Percentiles rank a stretch among this genome's conserved stretches.
These are phyloP conservation scores for Pestalotiopsis sp. DNA, from an alignment of 2,329 filamentous ascomycete genomes.

Conservation along the genomic window DNA sequence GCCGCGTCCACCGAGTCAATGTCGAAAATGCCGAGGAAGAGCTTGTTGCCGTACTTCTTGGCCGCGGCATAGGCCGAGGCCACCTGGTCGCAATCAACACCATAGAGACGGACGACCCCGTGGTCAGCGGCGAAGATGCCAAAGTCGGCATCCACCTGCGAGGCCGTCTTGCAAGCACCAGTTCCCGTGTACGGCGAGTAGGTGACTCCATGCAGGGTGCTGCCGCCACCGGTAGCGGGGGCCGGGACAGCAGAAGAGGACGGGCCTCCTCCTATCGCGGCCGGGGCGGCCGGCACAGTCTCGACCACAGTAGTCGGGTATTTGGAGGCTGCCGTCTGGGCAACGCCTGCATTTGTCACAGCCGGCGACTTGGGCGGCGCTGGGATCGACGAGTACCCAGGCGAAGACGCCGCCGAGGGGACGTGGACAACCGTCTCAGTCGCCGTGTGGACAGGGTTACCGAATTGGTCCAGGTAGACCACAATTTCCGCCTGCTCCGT, in stretches of 20 bases:
- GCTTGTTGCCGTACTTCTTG: slow-evolving; percentile 64
- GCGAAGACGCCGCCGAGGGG: slow-evolving; percentile 19
- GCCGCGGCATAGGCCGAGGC: slow-evolving; percentile 64
- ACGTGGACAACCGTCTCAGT: slow-evolving; percentile 38
- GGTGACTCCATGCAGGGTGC: slow-evolving; percentile 42
- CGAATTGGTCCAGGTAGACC: slow-evolving; percentile 63
- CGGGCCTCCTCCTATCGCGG: background rate
- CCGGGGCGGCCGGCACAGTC: background rate
- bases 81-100: slow-evolving; percentile 77
- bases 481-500: slow-evolving; percentile 51
- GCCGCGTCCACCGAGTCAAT: slow-evolving; percentile 58
- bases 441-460: slow-evolving; percentile 50
- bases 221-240: slow-evolving; percentile 13
- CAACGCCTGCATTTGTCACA: slow-evolving; percentile 12
- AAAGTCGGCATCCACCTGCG: slow-evolving; percentile 68
- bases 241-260: background rate
- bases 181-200: slow-evolving; percentile 54
- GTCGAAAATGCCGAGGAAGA: slow-evolving; percentile 77
- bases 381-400: slow-evolving; percentile 22
- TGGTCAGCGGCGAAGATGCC: slow-evolving; percentile 54
- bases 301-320: background rate
- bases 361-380: slow-evolving; percentile 5
- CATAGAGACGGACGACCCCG: slow-evolving; percentile 74
- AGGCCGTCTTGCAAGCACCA: slow-evolving; percentile 66
- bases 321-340: background rate